Evolutionary conservation across 495 filamentous ascomycete species (phyloP), one percentile per base, ranked within the genome.

Genomic region (Staphylotrichum longicolle): DNA sequence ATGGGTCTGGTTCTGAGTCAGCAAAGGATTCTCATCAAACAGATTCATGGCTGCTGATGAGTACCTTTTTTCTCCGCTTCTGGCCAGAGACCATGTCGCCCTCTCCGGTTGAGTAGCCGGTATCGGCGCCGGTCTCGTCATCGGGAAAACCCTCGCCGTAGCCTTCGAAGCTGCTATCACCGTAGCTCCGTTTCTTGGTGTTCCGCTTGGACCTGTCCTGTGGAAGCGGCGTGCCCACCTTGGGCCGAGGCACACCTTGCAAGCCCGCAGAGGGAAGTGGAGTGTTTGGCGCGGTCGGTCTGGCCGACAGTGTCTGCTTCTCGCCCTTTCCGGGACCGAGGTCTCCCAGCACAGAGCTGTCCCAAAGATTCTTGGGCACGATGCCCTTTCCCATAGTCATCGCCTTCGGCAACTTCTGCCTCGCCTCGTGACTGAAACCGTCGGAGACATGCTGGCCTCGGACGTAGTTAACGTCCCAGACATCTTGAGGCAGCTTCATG

Each of bases 41-140:
- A 58, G 54, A 60, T 48, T 63, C 64, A 61, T 60, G 65, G 61
- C 63, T 59, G 53, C 64, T 57, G 63, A 66, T 68, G 67, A 68
- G 74, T 75, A 82, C 82, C 81, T 84, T 82, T 73, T 83, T 84
- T 68, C 79, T 77, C 57, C 80, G 75, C 73, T 84, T 83, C 59
- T 77, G 66, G 59, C 72, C 73, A 44, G 70, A 65, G 37, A 63
- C 69, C 64, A 78, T 76, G 33, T 82, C 81, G 35, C 75, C 81
- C 58, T 82, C 81, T 44, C 77, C 77, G 27, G 79, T 82, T 44
- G 80, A 83, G 53, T 83, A 84, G 20, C 80, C 81, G 0, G 70
- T 66, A 7, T 75, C 76, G 51, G 69, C 61, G 34, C 77, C 79
- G 1, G 65, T 62, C 56, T 82, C 79, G 60, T 82, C 80, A 57